Conservation (phyloP, 805 yeast species). For the Priceomyces medius region DNA sequence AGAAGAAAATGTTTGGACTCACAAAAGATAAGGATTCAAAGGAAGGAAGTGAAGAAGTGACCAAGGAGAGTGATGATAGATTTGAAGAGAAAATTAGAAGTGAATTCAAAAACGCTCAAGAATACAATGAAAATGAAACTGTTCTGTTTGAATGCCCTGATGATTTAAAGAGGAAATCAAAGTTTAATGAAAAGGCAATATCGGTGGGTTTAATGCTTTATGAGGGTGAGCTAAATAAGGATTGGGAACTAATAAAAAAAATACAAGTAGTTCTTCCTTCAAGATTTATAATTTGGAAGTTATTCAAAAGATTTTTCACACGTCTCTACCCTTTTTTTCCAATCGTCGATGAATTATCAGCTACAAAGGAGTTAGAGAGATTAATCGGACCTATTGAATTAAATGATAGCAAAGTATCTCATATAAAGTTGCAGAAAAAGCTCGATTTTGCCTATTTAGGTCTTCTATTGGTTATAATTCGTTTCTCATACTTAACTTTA, state of each 20-base stretch:
- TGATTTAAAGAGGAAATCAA: constrained; percentile 2
- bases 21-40: background rate
- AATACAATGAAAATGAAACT: background rate
- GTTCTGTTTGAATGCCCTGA: background rate
- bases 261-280: constrained; percentile 39
- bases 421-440: constrained; percentile 23
- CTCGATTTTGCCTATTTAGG: constrained; percentile 36
- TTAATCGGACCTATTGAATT: constrained; percentile 8
- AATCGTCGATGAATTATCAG: constrained; percentile 36
- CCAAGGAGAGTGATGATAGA: background rate
- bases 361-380: constrained; percentile 16
- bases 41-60: background rate
- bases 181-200: constrained; percentile 16
- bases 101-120: constrained; percentile 1
- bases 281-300: constrained; percentile 34
- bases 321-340: constrained; percentile 46
- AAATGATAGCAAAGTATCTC: constrained; percentile 7
- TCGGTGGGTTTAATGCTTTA: constrained; percentile 28
- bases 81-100: constrained; percentile 2
- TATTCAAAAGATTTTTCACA: constrained; percentile 41
- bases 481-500: constrained; percentile 34
- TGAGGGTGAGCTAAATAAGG: constrained; percentile 27
- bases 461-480: constrained; percentile 28
- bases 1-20: background rate
- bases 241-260: constrained; percentile 22